Evolutionary conservation across 2,329 filamentous ascomycete species (phyloP), one percentile per base, ranked within the genome.

Genomic region (Chrysoporthe cubensis): DNA sequence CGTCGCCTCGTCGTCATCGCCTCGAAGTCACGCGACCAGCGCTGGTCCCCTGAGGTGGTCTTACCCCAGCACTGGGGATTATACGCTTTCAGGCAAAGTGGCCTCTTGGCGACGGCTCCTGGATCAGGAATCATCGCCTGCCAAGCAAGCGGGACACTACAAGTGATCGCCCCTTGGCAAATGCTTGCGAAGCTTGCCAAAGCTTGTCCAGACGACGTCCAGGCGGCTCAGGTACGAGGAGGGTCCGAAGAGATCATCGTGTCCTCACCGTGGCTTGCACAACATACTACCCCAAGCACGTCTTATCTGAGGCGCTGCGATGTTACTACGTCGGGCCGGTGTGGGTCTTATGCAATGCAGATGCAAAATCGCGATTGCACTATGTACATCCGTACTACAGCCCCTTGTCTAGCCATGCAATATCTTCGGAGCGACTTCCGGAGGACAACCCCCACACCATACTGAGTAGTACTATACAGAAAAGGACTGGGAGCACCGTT

Each of bases 101-200:
- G 26, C n/a, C 26, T 16, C 48, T 16, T 54, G 21, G 21, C 21
- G 16, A 32, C 4, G 26, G 11, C 26, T 6, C 21, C 26, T 16
- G 32, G 13, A 9, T 13, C 9, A 57, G n/a, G 34, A 1, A 40
- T 9, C 18, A 13, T 57, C 54, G 54, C 9, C 54, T 37, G 54
- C 54, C 34, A 57, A 57, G 26, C 21, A 54, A 40, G 54, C 54
- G 54, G 54, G 54, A 34, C 34, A 40, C 34, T 26, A 57, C 16
- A 16, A 11, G 8, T 26, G 5, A n/a, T 57, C 34, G 16, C 52
- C 32, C 13, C 52, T 56, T 56, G 52, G 52, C 52, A 32, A 32
- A 52, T 13, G 48, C 48, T 52, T 52, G 21, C 48, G 32, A 57
- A 57, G 48, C 48, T 52, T 52, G 21, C 48, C 14, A 57, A 57